Conservation (phyloP, 306 rosid genomes). For the Citrullus amarus region DNA sequence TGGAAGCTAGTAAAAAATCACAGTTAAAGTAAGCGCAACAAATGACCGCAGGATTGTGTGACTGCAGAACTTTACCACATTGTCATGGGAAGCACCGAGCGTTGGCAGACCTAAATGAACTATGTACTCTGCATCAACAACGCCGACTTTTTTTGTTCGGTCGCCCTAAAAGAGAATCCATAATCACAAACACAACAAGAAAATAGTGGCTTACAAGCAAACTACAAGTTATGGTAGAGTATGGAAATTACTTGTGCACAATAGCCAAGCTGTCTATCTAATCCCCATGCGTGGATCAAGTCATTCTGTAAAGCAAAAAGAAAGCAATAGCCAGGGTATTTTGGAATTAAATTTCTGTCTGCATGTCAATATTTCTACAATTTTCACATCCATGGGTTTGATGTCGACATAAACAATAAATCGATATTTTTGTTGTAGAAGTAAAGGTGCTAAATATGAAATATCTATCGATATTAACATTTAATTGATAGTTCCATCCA, state of each 20-base stretch:
- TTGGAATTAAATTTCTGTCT: not conserved
- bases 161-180: slow-evolving; percentile 53
- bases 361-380: not conserved
- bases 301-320: slow-evolving; percentile 57
- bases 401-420: not conserved
- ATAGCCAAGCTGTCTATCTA: slow-evolving; percentile 77
- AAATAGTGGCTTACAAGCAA: not conserved
- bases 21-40: not conserved
- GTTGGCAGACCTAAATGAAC: slow-evolving; percentile 85
- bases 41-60: not conserved
- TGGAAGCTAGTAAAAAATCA: not conserved
- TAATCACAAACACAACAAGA: slow-evolving; percentile 5
- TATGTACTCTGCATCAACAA: slow-evolving; percentile 72
- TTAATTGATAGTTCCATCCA: too few relatives aligned
- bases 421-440: not conserved
- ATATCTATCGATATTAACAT: too few relatives aligned
- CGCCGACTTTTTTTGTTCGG: slow-evolving; percentile 60
- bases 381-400: not conserved
- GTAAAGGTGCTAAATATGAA: too few relatives aligned
- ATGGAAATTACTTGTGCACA: slow-evolving; percentile 66
- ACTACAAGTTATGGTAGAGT: not conserved
- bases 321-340: not conserved
- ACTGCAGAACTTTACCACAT: slow-evolving; percentile 30
- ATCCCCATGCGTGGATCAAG: slow-evolving; percentile 95
- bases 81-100: slow-evolving; percentile 52